Base-by-base conservation (phyloP, 257 asterid genomes). In the Henckelia pumila region DNA sequence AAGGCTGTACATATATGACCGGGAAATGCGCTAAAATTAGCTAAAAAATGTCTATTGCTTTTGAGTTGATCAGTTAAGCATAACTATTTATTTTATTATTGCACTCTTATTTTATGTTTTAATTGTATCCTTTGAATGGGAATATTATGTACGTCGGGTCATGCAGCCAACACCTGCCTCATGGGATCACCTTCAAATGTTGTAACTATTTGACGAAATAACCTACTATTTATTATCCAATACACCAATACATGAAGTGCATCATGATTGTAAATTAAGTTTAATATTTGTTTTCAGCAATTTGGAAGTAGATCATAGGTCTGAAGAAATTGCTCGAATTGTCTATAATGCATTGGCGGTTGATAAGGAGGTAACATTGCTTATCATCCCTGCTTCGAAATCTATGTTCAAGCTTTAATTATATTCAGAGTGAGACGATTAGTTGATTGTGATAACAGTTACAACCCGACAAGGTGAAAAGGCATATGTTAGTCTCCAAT, bases 391-490 rank as follows among this genome's bases (percentile, higher is more conserved):
- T 57, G 14, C 59, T 55, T 69, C 53, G 20, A 29, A 9, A 40
- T 14, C 64, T 66, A 5, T 44, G 9, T 56, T 69, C 68, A 5
- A 28, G 35, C 74, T 19, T 66, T 60, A 7, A 21, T 19, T 22
- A 50, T 56, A 50, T 19, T 74, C 56, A 65, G 66, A 61, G 14
- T 25, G 7, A 10, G 33, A 20, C 66, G 21, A 13, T 29, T 14
- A 26, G 62, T 62, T 73, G 26, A 16, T 72, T 70, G 66, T 13
- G 21, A 77, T 66, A 79, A 87, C 96, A 91, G 97, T 80, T 92
- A 75, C 96, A 92, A 49, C 98, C 98, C 1, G 96, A 89, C 69
- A 92, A 92, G 82, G 96, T 92, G 83, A 89, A 84, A 71, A 79
- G 98, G 74, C 79, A 71, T 1, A 86, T 87, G 83, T 78, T 81